These are phyloP conservation scores for Mrakia blollopis DNA, from an alignment of 768 basidiomycete species.

Conservation along the genomic window DNA sequence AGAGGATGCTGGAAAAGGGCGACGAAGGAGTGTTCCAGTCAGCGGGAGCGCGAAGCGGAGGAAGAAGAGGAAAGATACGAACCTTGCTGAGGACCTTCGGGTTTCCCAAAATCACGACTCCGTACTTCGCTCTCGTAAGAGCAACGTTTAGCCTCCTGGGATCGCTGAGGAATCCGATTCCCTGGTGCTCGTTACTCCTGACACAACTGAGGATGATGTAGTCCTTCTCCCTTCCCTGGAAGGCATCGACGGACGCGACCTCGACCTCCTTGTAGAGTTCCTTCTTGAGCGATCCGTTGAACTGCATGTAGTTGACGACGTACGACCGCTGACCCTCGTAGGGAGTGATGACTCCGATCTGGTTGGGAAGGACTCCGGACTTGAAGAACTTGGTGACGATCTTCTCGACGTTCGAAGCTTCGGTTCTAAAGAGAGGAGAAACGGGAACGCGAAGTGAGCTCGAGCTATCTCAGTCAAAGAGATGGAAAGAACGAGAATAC, in stretches of 20 bases:
- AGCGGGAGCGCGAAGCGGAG: neutral
- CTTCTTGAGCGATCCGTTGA: slow-evolving; percentile 98
- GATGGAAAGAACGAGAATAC: slow-evolving; percentile 29
- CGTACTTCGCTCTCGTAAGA: slow-evolving; percentile 94
- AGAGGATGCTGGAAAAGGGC: slow-evolving; percentile 73
- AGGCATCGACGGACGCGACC: slow-evolving; percentile 97
- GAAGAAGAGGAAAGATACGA: slow-evolving; percentile 23
- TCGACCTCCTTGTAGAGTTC: slow-evolving; percentile 99
- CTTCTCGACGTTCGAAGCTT: slow-evolving; percentile 98
- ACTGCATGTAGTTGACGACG: slow-evolving; percentile 99
- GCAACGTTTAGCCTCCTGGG: slow-evolving; percentile 94
- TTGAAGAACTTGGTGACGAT: slow-evolving; percentile 99
- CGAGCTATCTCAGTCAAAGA: neutral
- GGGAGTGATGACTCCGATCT: slow-evolving; percentile 97
- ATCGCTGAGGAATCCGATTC: slow-evolving; percentile 98
- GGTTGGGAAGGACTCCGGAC: slow-evolving; percentile 87
- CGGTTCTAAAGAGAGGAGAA: slow-evolving; percentile 58
- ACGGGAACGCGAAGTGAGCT: neutral
- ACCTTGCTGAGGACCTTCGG: slow-evolving; percentile 99
- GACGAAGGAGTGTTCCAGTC: slow-evolving; percentile 36
- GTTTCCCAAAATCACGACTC: slow-evolving; percentile 98
- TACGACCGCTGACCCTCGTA: slow-evolving; percentile 99
- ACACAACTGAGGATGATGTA: slow-evolving; percentile 98
- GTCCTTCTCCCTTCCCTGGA: slow-evolving; percentile 99
- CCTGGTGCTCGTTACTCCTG: slow-evolving; percentile 97